Base-by-base conservation (phyloP, 2,329 filamentous ascomycete genomes). In the Xylariaceae sp. region DNA sequence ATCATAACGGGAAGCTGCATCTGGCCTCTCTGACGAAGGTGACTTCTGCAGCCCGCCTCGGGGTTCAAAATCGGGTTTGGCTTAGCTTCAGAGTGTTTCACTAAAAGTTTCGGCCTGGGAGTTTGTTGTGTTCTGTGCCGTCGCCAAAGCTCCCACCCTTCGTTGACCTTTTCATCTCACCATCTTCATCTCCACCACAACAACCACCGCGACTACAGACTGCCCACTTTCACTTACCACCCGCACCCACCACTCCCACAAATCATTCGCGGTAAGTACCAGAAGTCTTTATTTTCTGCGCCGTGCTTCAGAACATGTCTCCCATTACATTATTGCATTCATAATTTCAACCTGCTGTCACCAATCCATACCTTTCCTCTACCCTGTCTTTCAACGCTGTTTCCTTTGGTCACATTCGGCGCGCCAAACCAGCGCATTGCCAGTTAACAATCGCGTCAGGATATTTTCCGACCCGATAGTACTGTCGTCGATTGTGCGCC, bases 21-120 rank as follows among this genome's bases (percentile, higher is more conserved):
- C 51, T 56, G 58, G 37, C 53, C 60, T 51, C 56, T 62, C 61
- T 61, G 62, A 51, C 59, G 57, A 67, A 62, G 51, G 68, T 59
- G 57, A 59, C 65, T 65, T 64, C 68, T 67, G 66, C 61, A 64
- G 53, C 58, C 59, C 53, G 64, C 66, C 62, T 68, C 58, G 23
- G 45, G 18, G 54, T 51, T 55, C 62, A 61, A 67, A 65, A 61
- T 62, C 55, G 57, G 61, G 58, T 55, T 63, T 65, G 59, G 63
- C 30, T 58, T 51, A 60, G 65, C 65, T 65, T 69, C 66, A 60
- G 58, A 56, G 13, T 65, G 69, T 71, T 68, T 71, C 69, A 71
- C 68, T 51, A 62, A 57, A 55, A 54, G 13, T 53, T 54, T 65
- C 60, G 51, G 57, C 59, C 58, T 59, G 62, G 58, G 54, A 47